Conservation (phyloP, 176 grass and related monocot genomes). For the Avena eriantha region DNA sequence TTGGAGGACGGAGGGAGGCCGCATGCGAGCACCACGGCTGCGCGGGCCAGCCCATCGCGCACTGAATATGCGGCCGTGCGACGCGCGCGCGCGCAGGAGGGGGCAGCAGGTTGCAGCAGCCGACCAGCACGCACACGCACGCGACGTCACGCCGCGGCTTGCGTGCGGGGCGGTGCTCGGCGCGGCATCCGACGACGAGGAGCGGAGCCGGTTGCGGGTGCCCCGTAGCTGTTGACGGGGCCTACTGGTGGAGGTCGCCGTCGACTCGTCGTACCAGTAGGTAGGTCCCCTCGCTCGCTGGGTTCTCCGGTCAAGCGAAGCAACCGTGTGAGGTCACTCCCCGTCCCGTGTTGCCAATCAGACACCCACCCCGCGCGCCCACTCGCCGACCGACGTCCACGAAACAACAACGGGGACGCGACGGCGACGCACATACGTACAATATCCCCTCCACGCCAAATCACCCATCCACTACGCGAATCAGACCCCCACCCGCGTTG, state of each 20-base stretch:
- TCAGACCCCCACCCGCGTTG: background rate
- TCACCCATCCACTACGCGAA: background rate
- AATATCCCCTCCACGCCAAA: background rate
- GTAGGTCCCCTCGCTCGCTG: background rate
- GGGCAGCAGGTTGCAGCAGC: no score
- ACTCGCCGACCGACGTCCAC: background rate
- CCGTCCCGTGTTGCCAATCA: background rate
- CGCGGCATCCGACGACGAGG: no score
- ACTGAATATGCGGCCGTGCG: no score
- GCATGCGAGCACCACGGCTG: no score
- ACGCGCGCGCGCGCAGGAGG: no score
- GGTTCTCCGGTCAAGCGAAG: background rate
- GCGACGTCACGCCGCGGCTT: no score
- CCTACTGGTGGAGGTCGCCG: background rate
- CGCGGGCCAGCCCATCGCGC: no score
- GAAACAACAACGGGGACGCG: background rate
- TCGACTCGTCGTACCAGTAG: background rate
- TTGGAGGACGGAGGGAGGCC: no score
- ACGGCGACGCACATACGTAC: no score
- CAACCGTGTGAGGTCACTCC: conserved; percentile 5
- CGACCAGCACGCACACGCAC: no score
- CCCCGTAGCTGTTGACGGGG: background rate
- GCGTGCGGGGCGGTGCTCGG: no score
- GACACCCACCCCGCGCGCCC: background rate
- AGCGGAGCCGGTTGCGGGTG: no score